Evolutionary conservation across 306 rosid species (phyloP).

Genomic region (Spatholobus suberectus): DNA sequence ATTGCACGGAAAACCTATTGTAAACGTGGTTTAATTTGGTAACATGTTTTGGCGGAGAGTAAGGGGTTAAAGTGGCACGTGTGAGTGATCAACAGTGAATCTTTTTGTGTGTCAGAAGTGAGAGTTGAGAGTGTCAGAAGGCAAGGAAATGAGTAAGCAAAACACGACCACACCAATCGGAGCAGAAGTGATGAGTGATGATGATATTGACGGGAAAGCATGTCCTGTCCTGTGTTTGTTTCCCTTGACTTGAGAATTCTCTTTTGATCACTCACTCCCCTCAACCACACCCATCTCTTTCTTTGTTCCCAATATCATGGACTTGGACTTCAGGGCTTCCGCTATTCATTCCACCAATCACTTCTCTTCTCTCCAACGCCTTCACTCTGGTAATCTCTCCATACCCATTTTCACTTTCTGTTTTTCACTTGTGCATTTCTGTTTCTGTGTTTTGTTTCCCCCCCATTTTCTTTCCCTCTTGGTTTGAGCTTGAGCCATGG

Average conservation of each 20-base stretch:
- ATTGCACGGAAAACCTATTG: not conserved
- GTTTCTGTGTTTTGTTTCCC: not conserved
- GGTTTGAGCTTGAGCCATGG: not conserved
- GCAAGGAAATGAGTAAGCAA: constrained; percentile 41
- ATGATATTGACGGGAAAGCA: not conserved
- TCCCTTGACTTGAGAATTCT: not conserved
- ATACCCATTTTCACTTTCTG: not conserved
- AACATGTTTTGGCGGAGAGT: not conserved
- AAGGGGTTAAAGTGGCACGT: constrained; percentile 38
- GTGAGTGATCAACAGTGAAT: constrained; percentile 35
- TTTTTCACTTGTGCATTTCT: constrained; percentile 24
- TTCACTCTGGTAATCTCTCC: constrained; percentile 61
- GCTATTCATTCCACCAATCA: constrained; percentile 54
- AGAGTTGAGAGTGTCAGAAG: constrained; percentile 40
- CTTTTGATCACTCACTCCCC: not conserved
- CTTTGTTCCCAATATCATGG: constrained; percentile 49
- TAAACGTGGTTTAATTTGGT: not conserved
- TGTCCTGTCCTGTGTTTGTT: not conserved
- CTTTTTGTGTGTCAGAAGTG: constrained; percentile 45
- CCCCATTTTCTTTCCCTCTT: not conserved
- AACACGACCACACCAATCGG: constrained; percentile 42
- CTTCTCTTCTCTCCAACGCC: constrained; percentile 58
- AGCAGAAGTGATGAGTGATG: constrained; percentile 18
- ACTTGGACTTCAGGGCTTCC: constrained; percentile 66
- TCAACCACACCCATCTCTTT: constrained; percentile 11